A percentile compares a stretch with the other conserved stretches of the same genome.
Evolutionary conservation across 768 basidiomycete genomes (phyloP).

Genomic region (Rhodotorula sphaerocarpa): DNA sequence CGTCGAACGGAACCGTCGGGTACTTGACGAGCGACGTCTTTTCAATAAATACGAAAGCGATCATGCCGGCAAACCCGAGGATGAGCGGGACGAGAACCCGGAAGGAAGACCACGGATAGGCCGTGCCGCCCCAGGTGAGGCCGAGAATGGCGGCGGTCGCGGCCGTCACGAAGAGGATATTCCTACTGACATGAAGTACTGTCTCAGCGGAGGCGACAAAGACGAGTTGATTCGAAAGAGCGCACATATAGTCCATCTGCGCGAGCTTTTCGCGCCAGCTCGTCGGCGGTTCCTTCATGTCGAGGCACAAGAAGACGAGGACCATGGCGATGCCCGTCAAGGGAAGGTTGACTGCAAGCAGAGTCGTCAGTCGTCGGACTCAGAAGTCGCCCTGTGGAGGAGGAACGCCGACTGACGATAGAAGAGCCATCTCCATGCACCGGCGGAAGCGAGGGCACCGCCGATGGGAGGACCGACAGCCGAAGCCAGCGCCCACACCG

Average conservation of each 20-base stretch:
- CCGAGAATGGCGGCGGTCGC: conserved; percentile 43
- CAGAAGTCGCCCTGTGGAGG: no score
- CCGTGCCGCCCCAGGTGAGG: conserved; percentile 51
- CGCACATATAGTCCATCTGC: conserved; percentile 30
- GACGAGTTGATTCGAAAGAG: conserved; percentile 14
- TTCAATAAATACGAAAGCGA: conserved; percentile 53
- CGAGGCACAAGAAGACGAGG: conserved; percentile 27
- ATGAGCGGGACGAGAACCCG: conserved; percentile 47
- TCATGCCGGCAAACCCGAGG: conserved; percentile 55
- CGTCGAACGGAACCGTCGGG: conserved; percentile 41
- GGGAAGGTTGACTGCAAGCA: conserved; percentile 20
- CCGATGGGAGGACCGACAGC: conserved; percentile 40
- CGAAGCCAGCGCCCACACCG: conserved; percentile 45
- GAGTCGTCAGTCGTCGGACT: conserved; percentile 5
- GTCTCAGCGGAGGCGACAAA: conserved; percentile 7
- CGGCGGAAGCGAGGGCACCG: conserved; percentile 28
- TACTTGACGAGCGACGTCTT: conserved; percentile 35
- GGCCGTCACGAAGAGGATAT: conserved; percentile 45
- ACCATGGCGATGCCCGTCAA: conserved; percentile 21
- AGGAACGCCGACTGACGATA: not conserved
- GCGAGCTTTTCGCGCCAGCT: conserved; percentile 37
- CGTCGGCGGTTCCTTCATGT: conserved; percentile 43
- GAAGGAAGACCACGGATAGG: conserved; percentile 47
- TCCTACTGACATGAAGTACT: no score
- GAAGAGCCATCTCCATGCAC: conserved; percentile 10